A percentile compares a stretch with the other conserved stretches of the same genome.
Evolutionary conservation across 208 protist species (phyloP).

Genomic region (Crithidia mellificae): DNA sequence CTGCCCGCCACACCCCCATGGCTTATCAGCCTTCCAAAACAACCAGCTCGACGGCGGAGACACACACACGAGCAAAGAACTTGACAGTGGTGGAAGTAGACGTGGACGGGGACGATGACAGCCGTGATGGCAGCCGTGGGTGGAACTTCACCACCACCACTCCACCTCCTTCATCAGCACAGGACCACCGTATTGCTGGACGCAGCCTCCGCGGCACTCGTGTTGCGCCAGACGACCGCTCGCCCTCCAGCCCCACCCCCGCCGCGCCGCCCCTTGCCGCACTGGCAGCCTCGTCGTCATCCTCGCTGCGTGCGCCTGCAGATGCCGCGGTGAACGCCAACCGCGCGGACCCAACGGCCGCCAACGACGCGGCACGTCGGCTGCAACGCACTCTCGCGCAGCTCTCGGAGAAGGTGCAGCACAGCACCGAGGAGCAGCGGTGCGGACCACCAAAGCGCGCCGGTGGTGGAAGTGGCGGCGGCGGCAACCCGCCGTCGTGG

Average conservation of each 20-base stretch:
- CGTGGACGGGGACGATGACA: not conserved
- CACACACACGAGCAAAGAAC: not conserved
- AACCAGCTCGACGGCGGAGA: not conserved
- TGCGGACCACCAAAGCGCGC: constrained; percentile 32
- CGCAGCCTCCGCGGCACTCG: not conserved
- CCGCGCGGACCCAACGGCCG: not conserved
- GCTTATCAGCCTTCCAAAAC: too few relatives aligned
- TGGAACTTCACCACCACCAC: not conserved
- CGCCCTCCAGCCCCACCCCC: constrained; percentile 9
- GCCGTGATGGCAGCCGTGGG: not conserved
- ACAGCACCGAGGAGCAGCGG: constrained; percentile 38
- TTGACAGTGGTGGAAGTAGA: constrained; percentile 6
- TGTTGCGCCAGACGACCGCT: not conserved
- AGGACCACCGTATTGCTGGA: not conserved
- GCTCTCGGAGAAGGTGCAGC: constrained; percentile 47
- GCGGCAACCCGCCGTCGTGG: constrained; percentile 9
- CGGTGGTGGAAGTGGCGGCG: constrained; percentile 13
- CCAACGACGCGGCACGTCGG: not conserved
- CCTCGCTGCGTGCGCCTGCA: not conserved
- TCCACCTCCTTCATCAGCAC: not conserved
- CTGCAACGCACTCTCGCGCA: constrained; percentile 39
- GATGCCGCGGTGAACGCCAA: not conserved
- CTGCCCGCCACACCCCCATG: too few relatives aligned
- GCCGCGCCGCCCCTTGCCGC: not conserved
- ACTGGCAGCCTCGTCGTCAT: not conserved